Evolutionary conservation across 2,329 filamentous ascomycete genomes (phyloP), one percentile per base, ranked within the genome.

Genomic region (Ceratocystis huliohia): DNA sequence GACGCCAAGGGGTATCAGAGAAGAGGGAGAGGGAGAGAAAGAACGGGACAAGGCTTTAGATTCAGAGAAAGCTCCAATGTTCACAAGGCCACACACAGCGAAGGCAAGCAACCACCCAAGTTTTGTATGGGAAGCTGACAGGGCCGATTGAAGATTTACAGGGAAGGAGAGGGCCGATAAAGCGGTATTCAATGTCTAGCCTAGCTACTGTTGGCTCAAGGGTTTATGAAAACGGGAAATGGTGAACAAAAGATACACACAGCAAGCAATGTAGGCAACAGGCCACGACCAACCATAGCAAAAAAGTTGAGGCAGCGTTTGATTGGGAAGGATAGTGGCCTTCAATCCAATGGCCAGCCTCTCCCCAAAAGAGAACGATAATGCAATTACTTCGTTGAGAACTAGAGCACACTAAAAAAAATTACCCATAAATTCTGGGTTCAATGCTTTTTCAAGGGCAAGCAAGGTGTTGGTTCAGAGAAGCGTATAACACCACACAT

Each of bases 1-100:
- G 61, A 46, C 61, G 67, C 63, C 64, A 53, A 41, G 37, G 64
- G 67, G 66, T 68, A 68, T 68, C 64, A 62, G 64, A 61, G 59
- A 61, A 50, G 30, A 45, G 33, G 13, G 45, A 13, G 41, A 63
- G 22, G 20, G 25, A 64, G n/a, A 57, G 37, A 56, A 25, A 45
- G 37, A 46, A 67, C 30, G 28, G n/a, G 33, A 64, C 25, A 66
- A 64, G 53, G 41, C 37, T 63, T 33, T 33, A 56, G 30, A 41
- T 59, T 4, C 56, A 59, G 13, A 59, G 57, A 63, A 68, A 65
- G 63, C 15, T 67, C 6, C 46, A 63, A 25, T 30, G 57, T 53
- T 57, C 30, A 53, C 37, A 61, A 48, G 50, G 65, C 50, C 62
- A 59, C 30, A 66, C 37, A 5, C 37, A 41, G 10, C 37, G 13